Conservation (phyloP, 139 green algal genomes). For the Tetraselmis striata region DNA sequence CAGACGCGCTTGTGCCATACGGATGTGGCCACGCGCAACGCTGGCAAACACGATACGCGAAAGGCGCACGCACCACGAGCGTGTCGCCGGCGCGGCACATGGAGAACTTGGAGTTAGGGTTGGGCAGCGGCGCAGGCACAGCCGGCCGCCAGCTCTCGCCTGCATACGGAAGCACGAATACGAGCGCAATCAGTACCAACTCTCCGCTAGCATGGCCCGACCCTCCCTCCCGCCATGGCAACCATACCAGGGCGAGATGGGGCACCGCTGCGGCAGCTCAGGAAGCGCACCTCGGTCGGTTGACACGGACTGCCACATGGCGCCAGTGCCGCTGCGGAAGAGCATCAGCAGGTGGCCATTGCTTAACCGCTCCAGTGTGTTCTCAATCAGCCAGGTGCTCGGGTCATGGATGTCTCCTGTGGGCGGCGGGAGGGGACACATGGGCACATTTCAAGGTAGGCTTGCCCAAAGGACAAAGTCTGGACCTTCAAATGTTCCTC, state of each 20-base stretch:
- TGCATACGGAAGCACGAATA: no score
- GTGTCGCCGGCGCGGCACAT: constrained; percentile 14
- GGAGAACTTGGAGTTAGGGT: constrained; percentile 33
- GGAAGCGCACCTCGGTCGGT: constrained; percentile 9
- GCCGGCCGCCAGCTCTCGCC: constrained; percentile 23
- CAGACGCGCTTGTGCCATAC: no score
- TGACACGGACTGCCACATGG: constrained; percentile 17
- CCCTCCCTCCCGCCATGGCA: no score
- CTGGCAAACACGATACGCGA: constrained; percentile 15
- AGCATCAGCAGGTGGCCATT: constrained; percentile 17
- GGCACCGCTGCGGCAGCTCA: no score
- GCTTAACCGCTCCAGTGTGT: constrained; percentile 11
- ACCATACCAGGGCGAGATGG: no score
- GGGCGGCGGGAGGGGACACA: no score
- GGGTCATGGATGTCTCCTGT: constrained; percentile 16
- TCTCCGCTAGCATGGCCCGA: no score
- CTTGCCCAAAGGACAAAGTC: no score
- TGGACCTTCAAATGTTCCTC: no score
- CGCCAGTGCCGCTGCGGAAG: constrained; percentile 14
- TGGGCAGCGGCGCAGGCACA: constrained; percentile 14
- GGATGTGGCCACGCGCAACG: no score
- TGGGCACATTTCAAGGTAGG: no score
- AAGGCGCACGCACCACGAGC: neutral
- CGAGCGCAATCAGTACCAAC: no score
- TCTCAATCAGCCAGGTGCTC: constrained; percentile 37